Conservation (phyloP, 306 rosid genomes). For the Trichosanthes truncata region DNA sequence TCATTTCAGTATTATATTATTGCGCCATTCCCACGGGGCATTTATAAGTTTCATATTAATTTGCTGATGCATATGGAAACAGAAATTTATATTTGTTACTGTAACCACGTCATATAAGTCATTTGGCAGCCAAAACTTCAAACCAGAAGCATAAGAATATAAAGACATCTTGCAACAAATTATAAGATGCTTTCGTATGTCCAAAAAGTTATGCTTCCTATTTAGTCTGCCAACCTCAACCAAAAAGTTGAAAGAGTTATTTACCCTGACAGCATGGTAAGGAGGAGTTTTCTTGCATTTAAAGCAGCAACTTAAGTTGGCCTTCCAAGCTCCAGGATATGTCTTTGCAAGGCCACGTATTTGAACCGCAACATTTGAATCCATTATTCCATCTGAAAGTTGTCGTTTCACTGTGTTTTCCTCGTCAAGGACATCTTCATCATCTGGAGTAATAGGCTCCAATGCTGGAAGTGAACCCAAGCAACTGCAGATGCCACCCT, state of each 20-base stretch:
- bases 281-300: constrained; percentile 42
- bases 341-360: constrained; percentile 70
- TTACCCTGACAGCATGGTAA: constrained; percentile 72
- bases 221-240: neutral
- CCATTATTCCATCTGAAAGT: constrained; percentile 29
- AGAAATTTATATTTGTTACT: neutral
- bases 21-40: neutral
- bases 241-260: neutral
- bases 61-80: neutral
- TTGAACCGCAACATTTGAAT: constrained; percentile 65
- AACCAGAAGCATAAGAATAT: neutral
- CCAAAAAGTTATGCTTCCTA: neutral
- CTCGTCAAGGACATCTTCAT: constrained; percentile 82
- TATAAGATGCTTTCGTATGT: neutral
- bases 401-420: constrained; percentile 56
- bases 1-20: constrained; percentile 7
- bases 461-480: constrained; percentile 29
- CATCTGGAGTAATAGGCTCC: constrained; percentile 51
- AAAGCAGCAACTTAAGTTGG: constrained; percentile 46
- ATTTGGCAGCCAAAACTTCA: neutral
- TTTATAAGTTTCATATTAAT: neutral
- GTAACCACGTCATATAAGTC: neutral
- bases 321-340: constrained; percentile 44
- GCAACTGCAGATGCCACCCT: constrained; percentile 79
- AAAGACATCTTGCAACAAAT: neutral